These are phyloP conservation scores for Hypomontagnella monticulosa DNA, from an alignment of 495 filamentous ascomycete genomes.

Conservation along the genomic window DNA sequence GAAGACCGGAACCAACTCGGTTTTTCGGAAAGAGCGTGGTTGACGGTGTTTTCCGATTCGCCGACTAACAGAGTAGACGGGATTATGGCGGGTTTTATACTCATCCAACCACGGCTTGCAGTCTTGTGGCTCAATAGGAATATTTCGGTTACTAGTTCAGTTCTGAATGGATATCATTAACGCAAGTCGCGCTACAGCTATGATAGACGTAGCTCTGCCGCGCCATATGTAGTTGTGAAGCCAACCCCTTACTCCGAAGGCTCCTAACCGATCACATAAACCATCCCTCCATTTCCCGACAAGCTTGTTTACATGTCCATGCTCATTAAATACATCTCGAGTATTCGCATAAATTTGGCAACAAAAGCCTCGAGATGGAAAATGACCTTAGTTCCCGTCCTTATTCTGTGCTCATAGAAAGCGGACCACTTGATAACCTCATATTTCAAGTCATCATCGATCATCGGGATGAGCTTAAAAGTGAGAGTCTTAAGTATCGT, in stretches of 20 bases:
- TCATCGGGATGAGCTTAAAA: conserved; percentile 85
- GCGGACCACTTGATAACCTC: conserved; percentile 96
- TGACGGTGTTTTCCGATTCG: conserved; percentile 10
- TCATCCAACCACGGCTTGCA: conserved; percentile 16
- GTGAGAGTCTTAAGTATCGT: conserved; percentile 93
- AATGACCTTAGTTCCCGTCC: conserved; percentile 91
- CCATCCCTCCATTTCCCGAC: conserved; percentile 3
- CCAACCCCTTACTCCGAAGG: conserved; percentile 34
- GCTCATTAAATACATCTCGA: conserved; percentile 92
- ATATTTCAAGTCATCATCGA: conserved; percentile 87
- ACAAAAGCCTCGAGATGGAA: conserved; percentile 99
- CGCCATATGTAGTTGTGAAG: conserved; percentile 9
- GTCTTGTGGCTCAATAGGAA: neutral
- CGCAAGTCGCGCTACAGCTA: conserved; percentile 4
- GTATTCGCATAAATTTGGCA: conserved; percentile 95
- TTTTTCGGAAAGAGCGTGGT: conserved; percentile 27
- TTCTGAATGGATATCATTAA: conserved; percentile 23
- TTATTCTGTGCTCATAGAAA: conserved; percentile 95
- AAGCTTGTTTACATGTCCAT: conserved; percentile 69
- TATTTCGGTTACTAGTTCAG: conserved; percentile 3
- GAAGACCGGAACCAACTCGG: conserved; percentile 31
- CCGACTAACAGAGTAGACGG: conserved; percentile 1
- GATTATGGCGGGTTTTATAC: conserved; percentile 11
- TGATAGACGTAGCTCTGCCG: conserved; percentile 9
- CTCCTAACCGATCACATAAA: conserved; percentile 11